Evolutionary conservation across 1,284 basidiomycete species (phyloP).

Genomic region (Dichomitus squalens): DNA sequence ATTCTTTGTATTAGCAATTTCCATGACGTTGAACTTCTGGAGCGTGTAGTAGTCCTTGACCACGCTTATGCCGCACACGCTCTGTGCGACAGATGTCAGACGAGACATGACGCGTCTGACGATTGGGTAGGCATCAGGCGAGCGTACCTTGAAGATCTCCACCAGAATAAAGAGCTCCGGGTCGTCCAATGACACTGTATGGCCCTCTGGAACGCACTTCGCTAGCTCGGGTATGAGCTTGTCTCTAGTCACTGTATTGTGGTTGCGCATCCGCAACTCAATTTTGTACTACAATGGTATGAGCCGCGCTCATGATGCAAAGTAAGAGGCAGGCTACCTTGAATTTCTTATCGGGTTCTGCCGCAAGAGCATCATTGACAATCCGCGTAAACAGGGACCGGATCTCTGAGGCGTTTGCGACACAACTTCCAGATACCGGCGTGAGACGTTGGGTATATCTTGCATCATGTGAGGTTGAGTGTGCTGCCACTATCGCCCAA

Average conservation of each 20-base stretch:
- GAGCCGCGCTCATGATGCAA: background rate
- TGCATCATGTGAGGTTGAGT: background rate
- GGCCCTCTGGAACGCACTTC: conserved; percentile 64
- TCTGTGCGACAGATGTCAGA: conserved; percentile 43
- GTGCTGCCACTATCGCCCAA: background rate
- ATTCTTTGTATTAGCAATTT: conserved; percentile 50
- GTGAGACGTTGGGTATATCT: conserved; percentile 72
- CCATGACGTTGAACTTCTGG: conserved; percentile 76
- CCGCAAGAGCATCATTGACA: conserved; percentile 52
- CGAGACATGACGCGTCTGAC: too few relatives aligned
- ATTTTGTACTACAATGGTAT: conserved; percentile 67
- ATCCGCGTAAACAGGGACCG: conserved; percentile 56
- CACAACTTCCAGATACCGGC: conserved; percentile 67
- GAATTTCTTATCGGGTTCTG: conserved; percentile 44
- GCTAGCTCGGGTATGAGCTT: conserved; percentile 68
- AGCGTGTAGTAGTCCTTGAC: conserved; percentile 70
- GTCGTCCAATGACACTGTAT: conserved; percentile 65
- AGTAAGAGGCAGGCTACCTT: conserved; percentile 34
- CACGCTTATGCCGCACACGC: conserved; percentile 70
- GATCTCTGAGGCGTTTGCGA: conserved; percentile 70
- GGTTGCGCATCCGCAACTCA: conserved; percentile 73
- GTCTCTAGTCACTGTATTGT: conserved; percentile 61
- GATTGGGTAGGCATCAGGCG: conserved; percentile 5
- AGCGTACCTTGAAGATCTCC: conserved; percentile 77
- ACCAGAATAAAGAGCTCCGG: conserved; percentile 75